These are phyloP conservation scores for Sporothrix sp. DNA, from an alignment of 2,329 filamentous ascomycete species.

Conservation along the genomic window DNA sequence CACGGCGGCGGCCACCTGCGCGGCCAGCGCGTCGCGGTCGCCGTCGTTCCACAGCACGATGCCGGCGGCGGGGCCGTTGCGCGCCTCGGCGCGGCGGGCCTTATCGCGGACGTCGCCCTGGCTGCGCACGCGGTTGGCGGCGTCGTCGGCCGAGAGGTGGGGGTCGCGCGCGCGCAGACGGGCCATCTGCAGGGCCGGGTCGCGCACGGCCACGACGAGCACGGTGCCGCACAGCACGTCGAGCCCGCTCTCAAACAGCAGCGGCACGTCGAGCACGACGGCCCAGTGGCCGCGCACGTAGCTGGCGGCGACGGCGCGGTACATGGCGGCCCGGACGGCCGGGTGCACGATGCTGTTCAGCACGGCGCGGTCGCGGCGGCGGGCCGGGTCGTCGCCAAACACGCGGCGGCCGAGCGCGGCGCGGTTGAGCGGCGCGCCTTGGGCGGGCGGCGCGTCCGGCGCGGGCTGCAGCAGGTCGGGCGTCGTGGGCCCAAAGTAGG, in stretches of 20 bases:
- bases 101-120: slow-evolving; percentile 83
- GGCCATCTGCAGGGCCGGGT: slow-evolving; percentile 73
- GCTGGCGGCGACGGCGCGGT: slow-evolving; percentile 57
- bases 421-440: slow-evolving; percentile 65
- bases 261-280: slow-evolving; percentile 81
- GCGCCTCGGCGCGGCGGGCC: slow-evolving; percentile 60
- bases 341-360: slow-evolving; percentile 91
- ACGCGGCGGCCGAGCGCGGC: slow-evolving; percentile 76
- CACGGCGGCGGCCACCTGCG: slow-evolving; percentile 59
- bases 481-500: slow-evolving; percentile 70
- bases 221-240: slow-evolving; percentile 79
- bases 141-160: slow-evolving; percentile 76
- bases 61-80: slow-evolving; percentile 49
- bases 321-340: slow-evolving; percentile 75
- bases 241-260: slow-evolving; percentile 82
- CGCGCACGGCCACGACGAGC: slow-evolving; percentile 74
- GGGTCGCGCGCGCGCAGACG: slow-evolving; percentile 65
- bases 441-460: slow-evolving; percentile 39
- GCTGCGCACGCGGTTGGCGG: slow-evolving; percentile 72
- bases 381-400: slow-evolving; percentile 68
- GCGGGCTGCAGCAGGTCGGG: slow-evolving; percentile 64
- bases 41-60: slow-evolving; percentile 87
- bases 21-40: slow-evolving; percentile 57
- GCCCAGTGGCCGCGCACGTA: slow-evolving; percentile 76
- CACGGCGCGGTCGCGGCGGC: slow-evolving; percentile 59